A percentile compares a stretch with the other conserved stretches of the same genome.
phyloP scores from a whole-genome alignment of 2,329 filamentous ascomycete genomes.

The Talaromyces sp. region DNA sequence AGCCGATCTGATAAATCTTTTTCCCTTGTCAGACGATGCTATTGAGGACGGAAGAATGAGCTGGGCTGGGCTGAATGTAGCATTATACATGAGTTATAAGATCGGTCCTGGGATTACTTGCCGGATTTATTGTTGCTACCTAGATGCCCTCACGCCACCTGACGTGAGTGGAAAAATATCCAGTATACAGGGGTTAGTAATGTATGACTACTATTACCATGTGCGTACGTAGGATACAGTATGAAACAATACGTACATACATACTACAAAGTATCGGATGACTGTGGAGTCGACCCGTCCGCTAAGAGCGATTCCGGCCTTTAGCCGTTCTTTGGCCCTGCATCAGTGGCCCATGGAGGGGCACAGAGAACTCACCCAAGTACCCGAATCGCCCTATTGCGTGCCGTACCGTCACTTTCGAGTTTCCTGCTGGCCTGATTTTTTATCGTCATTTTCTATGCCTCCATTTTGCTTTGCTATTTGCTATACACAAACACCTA shows the following conservation, averaged over 20 bases:
- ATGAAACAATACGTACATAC: background rate
- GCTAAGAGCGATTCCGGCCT: conserved; percentile 6
- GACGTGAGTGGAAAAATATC: background rate
- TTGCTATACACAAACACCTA: background rate
- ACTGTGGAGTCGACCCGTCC: background rate
- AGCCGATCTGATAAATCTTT: background rate
- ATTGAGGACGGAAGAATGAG: background rate
- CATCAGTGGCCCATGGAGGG: conserved; percentile 1
- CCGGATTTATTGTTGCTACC: background rate
- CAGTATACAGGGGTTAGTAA: background rate
- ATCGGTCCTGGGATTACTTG: background rate
- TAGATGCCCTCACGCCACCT: background rate
- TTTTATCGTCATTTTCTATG: background rate
- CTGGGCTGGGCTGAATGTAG: background rate
- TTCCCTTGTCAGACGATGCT: background rate
- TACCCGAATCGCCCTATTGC: background rate
- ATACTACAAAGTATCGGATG: background rate
- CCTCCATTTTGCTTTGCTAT: background rate
- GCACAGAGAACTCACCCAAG: background rate
- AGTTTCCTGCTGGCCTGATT: background rate
- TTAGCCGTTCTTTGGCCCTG: conserved; percentile 10
- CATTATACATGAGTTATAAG: background rate
- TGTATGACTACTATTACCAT: background rate
- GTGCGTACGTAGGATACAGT: too few relatives aligned
- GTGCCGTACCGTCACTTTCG: background rate